phyloP scores from a whole-genome alignment of 139 green algal species.

The Chlorella sp. region DNA sequence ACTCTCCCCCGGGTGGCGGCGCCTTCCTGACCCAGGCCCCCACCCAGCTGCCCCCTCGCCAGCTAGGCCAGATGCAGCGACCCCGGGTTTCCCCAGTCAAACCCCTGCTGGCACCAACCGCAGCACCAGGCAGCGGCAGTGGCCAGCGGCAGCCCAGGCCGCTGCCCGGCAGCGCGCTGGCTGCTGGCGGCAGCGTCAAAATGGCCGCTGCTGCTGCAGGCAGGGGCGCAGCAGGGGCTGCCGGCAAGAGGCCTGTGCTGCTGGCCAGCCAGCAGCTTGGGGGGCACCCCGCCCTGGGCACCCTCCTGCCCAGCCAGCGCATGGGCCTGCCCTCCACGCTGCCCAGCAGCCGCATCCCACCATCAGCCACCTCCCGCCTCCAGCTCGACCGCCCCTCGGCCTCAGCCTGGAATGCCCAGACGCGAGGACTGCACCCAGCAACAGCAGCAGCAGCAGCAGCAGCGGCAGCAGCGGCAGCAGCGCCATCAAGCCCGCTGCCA shows the following conservation, averaged over 20 bases:
- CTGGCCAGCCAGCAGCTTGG: neutral
- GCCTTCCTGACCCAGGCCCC: conserved; percentile 11
- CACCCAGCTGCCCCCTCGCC: neutral
- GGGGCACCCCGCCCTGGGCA: too few relatives aligned
- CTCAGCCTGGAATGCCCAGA: conserved; percentile 15
- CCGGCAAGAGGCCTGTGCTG: neutral
- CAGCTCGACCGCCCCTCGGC: neutral
- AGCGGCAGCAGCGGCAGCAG: neutral
- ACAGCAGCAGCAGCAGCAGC: neutral
- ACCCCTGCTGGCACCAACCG: too few relatives aligned
- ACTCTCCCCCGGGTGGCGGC: neutral
- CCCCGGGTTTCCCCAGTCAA: neutral
- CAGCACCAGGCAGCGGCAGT: neutral
- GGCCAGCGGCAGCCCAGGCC: too few relatives aligned
- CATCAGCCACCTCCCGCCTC: neutral
- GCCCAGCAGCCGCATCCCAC: neutral
- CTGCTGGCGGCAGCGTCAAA: too few relatives aligned
- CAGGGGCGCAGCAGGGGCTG: too few relatives aligned
- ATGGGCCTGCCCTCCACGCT: neutral
- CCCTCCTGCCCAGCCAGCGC: neutral
- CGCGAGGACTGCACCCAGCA: neutral
- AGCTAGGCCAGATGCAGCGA: too few relatives aligned
- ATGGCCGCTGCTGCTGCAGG: neutral
- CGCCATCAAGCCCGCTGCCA: neutral
- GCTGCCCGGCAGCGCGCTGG: too few relatives aligned